A percentile compares a stretch with the other conserved stretches of the same genome.
Evolutionary conservation across 1,284 basidiomycete genomes (phyloP).

Genomic region (Bjerkandera adusta): DNA sequence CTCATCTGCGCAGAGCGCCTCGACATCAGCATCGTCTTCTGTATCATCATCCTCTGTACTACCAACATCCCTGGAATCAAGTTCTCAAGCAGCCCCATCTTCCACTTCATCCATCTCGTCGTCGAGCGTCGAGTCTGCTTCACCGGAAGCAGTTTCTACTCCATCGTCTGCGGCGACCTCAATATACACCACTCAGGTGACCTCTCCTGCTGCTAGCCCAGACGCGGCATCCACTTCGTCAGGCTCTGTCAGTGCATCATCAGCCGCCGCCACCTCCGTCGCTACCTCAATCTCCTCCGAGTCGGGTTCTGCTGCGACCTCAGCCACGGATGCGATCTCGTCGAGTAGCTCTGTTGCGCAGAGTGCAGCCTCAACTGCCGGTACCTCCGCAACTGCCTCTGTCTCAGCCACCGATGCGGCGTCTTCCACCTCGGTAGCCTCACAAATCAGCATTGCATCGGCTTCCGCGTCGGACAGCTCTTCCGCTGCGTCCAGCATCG

Average conservation of each 20-base stretch:
- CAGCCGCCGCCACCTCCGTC: not conserved
- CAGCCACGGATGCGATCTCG: too few species aligned
- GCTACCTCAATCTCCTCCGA: not conserved
- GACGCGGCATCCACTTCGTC: too few species aligned
- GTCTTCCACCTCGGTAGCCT: too few species aligned
- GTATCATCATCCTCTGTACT: too few species aligned
- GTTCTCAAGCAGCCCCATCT: not conserved
- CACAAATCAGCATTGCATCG: not conserved
- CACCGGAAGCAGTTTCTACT: not conserved
- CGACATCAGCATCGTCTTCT: not conserved
- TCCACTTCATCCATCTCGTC: not conserved
- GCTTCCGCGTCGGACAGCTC: conserved; percentile 1
- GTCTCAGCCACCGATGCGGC: too few species aligned
- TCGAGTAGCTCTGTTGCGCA: too few species aligned
- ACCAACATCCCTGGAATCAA: too few species aligned
- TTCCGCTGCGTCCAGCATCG: not conserved
- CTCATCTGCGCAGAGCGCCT: not conserved
- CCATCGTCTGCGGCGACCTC: not conserved
- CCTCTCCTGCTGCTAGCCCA: not conserved
- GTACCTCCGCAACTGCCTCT: too few species aligned
- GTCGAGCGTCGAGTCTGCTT: not conserved
- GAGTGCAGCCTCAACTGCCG: too few species aligned
- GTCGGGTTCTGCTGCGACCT: too few species aligned
- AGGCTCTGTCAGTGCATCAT: too few species aligned
- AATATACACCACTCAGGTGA: not conserved